Conservation (phyloP, 345 rosid genomes). For the Jatropha curcas region DNA sequence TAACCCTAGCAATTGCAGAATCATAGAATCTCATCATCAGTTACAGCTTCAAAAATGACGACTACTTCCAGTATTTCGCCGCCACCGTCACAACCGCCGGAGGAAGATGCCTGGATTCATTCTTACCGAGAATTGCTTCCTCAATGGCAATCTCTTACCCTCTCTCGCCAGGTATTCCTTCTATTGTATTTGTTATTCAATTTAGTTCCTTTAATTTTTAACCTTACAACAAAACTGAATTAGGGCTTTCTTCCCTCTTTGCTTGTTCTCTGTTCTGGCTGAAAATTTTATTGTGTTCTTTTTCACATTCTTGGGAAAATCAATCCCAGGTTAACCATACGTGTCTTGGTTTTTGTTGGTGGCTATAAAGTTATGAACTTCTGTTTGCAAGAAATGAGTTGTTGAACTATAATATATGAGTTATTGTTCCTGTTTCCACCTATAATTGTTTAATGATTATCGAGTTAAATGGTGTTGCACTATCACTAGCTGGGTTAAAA, state of each 20-base stretch:
- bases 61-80: slow-evolving; percentile 14
- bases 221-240: neutral
- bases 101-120: slow-evolving; percentile 62
- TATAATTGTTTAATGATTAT: neutral
- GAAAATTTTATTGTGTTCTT: neutral
- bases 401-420: neutral
- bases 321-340: neutral
- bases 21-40: neutral
- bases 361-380: neutral
- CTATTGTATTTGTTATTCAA: neutral
- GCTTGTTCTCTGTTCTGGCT: neutral
- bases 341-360: neutral
- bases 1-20: neutral
- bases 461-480: neutral
- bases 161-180: slow-evolving; percentile 48
- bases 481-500: neutral
- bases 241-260: neutral
- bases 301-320: neutral
- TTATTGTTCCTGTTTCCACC: neutral
- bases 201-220: neutral
- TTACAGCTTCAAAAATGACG: slow-evolving; percentile 21
- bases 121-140: slow-evolving; percentile 51
- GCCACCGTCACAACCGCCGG: slow-evolving; percentile 38
- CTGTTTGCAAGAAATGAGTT: neutral
- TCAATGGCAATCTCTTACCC: slow-evolving; percentile 53